Percentiles rank a stretch among this genome's conserved stretches.
phyloP scores from a whole-genome alignment of 169 alveolate genomes.

The Plasmodium yoelii region DNA sequence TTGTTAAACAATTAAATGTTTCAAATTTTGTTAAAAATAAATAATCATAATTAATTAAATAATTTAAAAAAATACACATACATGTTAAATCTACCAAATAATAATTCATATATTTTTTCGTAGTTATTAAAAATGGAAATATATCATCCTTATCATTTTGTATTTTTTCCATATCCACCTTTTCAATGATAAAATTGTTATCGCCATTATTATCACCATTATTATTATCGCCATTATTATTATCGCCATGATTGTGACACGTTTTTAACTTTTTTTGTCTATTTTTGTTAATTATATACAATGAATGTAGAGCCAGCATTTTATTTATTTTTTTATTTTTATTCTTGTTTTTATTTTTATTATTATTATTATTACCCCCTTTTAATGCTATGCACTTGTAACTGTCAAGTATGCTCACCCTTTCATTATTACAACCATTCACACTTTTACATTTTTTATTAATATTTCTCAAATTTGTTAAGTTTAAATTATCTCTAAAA shows the following conservation, averaged over 20 bases:
- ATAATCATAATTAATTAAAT: conserved; percentile 33
- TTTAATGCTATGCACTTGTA: background rate
- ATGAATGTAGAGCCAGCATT: conserved; percentile 13
- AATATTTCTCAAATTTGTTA: no score
- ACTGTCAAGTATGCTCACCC: background rate
- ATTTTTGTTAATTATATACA: conserved; percentile 12
- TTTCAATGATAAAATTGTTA: background rate
- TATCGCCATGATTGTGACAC: background rate
- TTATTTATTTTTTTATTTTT: conserved; percentile 20
- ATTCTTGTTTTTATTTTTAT: no score
- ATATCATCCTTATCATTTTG: background rate
- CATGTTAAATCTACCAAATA: conserved; percentile 13
- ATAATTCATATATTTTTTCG: background rate
- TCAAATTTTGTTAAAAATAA: conserved; percentile 8
- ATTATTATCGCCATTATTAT: background rate
- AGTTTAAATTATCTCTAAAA: no score
- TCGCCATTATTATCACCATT: background rate
- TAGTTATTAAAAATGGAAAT: background rate
- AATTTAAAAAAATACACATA: conserved; percentile 4
- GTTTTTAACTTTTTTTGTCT: background rate
- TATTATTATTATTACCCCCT: no score
- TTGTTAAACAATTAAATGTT: conserved; percentile 12
- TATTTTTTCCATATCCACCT: no score
- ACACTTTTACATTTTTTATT: no score
- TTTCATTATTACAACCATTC: no score